Evolutionary conservation across 257 asterid species (phyloP), one percentile per base, ranked within the genome.

Genomic region (Nicotiana tomentosiformis): DNA sequence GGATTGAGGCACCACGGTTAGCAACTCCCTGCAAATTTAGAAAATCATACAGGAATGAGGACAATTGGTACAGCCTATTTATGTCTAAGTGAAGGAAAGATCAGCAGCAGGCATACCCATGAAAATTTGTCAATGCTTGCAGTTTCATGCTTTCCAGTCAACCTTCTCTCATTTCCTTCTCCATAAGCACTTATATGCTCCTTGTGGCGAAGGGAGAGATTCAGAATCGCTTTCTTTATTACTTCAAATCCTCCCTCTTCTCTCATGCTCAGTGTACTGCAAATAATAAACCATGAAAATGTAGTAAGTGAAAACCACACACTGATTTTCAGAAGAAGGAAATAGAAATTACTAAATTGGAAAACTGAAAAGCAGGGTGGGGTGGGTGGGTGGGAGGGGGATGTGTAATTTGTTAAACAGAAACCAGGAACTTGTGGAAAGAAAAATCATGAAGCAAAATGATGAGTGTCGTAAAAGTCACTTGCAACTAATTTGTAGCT

Each of bases 91-190:
- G 46, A 51, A 76, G 64, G 64, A 51, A 76, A 76, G 64, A 14
- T 51, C 26, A 49, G 16, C 43, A 51, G 39, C 16, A 76, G 82
- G 55, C 89, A 65, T 94, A 96, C 99, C 99, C 99, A 96, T 84
- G 98, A 96, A 86, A 94, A 96, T 5, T 83, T 55, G 91, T 95
- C 61, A 68, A 95, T 93, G 83, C 93, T 92, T 68, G 99, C 99
- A 83, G 99, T 94, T 87, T 96, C 98, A 29, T 96, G 99, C 91
- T 94, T 96, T 86, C 99, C 98, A 0, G 99, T 96, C 93, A 94
- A 82, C 81, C 99, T 86, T 90, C 99, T 91, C 89, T 96, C 99
- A 14, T 96, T 96, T 79, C 99, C 99, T 87, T 96, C 99, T 87
- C 99, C 98, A 79, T 96, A 96, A 78, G 99, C 99, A 83, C 98